These are phyloP conservation scores for Kandelia obovata DNA, from an alignment of 345 rosid species.

Conservation along the genomic window DNA sequence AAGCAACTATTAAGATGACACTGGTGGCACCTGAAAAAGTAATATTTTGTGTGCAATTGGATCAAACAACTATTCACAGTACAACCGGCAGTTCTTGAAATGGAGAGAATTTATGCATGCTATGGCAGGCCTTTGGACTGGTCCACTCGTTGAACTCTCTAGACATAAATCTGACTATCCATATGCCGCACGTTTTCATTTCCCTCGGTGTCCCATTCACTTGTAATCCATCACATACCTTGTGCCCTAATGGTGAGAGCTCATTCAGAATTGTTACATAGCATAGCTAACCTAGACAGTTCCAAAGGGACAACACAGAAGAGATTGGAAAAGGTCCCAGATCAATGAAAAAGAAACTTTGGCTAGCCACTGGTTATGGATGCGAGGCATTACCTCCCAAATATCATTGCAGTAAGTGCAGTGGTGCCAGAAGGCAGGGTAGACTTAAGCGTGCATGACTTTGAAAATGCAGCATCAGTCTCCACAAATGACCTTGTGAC, in stretches of 20 bases:
- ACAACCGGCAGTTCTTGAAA: no score
- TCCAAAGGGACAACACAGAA: neutral
- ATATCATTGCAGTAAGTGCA: slow-evolving; percentile 75
- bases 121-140: no score
- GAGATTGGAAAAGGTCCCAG: neutral
- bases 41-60: no score
- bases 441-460: slow-evolving; percentile 48
- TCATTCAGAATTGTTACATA: neutral
- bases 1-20: no score
- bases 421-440: slow-evolving; percentile 76
- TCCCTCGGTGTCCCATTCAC: no score
- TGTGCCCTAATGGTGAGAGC: neutral
- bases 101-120: no score
- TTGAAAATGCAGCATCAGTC: slow-evolving; percentile 68
- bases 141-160: no score
- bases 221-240: no score
- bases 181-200: no score
- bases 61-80: neutral
- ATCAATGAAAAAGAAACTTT: neutral
- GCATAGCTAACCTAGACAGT: neutral
- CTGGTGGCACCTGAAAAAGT: no score
- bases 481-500: slow-evolving; percentile 60
- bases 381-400: slow-evolving; percentile 52
- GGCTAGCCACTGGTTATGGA: neutral
- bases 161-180: no score